Percentiles rank a stretch among this genome's conserved stretches.
These are phyloP conservation scores for Yamadazyma olivae DNA, from an alignment of 805 yeast species.

Conservation along the genomic window DNA sequence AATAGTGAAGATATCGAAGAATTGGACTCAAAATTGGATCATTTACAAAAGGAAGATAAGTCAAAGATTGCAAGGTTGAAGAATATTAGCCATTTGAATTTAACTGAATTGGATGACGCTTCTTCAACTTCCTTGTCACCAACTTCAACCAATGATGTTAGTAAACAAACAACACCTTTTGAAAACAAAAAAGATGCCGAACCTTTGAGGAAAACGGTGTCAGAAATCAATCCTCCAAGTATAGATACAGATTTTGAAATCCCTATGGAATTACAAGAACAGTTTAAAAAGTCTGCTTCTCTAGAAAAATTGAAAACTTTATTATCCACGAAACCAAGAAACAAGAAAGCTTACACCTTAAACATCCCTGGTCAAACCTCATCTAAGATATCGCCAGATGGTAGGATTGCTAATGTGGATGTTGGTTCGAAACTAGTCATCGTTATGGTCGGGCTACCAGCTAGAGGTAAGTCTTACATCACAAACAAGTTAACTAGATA, in stretches of 20 bases:
- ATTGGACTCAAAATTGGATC: constrained; percentile 10
- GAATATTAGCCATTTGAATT: constrained; percentile 39
- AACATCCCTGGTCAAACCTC: constrained; percentile 92
- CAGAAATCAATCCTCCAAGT: constrained; percentile 1
- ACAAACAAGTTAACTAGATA: constrained; percentile 89
- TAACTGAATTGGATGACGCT: constrained; percentile 26
- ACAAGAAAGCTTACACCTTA: constrained; percentile 72
- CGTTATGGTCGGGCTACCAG: constrained; percentile 96
- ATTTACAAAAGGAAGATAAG: constrained; percentile 14
- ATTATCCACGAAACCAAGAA: constrained; percentile 34
- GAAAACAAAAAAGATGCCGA: constrained; percentile 5
- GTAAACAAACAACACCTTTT: background rate
- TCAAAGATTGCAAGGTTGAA: constrained; percentile 15
- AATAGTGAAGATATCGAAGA: constrained; percentile 26
- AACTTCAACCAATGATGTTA: constrained; percentile 1
- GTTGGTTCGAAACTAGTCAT: constrained; percentile 83
- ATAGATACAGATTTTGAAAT: constrained; percentile 20
- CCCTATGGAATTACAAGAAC: constrained; percentile 31
- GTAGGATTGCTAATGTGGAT: constrained; percentile 59
- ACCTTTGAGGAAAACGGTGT: constrained; percentile 6
- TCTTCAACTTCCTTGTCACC: constrained; percentile 22
- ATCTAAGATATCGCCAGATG: constrained; percentile 76
- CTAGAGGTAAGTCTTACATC: constrained; percentile 90
- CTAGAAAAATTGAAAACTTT: constrained; percentile 36
- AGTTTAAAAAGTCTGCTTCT: constrained; percentile 40